A percentile compares a stretch with the other conserved stretches of the same genome.
Conservation (phyloP, 495 filamentous ascomycete species). For the Durotheca rogersii region DNA sequence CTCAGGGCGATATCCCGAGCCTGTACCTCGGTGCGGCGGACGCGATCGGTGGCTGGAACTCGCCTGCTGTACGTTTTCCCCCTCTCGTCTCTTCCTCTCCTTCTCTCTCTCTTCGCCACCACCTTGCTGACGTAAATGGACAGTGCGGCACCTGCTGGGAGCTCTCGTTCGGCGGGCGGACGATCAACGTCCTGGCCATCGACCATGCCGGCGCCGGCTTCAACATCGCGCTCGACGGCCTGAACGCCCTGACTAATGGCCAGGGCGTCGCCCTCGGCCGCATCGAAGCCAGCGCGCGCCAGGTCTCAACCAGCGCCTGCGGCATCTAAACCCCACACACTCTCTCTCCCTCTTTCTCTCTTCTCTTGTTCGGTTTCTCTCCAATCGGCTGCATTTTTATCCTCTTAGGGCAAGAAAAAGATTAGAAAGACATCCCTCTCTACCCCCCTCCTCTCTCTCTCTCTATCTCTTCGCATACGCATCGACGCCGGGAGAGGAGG, state of each 20-base stretch:
- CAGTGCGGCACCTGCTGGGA: slow-evolving; percentile 71
- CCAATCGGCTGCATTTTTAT: too few relatives aligned
- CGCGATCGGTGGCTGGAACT: slow-evolving; percentile 61
- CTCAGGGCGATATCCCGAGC: slow-evolving; percentile 53
- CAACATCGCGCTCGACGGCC: slow-evolving; percentile 63
- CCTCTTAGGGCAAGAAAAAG: too few relatives aligned
- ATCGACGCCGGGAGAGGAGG: too few relatives aligned
- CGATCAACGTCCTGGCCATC: slow-evolving; percentile 66
- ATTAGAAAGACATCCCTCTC: too few relatives aligned
- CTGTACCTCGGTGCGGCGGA: slow-evolving; percentile 63
- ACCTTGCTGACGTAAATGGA: background rate
- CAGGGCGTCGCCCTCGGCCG: slow-evolving; percentile 28
- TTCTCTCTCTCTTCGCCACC: background rate
- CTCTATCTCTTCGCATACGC: too few relatives aligned
- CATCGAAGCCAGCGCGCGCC: slow-evolving; percentile 41
- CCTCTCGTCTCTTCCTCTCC: background rate
- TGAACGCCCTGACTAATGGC: slow-evolving; percentile 64
- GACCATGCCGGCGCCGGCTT: slow-evolving; percentile 62
- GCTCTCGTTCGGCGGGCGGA: slow-evolving; percentile 58
- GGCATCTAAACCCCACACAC: too few relatives aligned
- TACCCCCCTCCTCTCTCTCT: background rate
- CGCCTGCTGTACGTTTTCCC: slow-evolving; percentile 29
- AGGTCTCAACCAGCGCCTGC: slow-evolving; percentile 46
- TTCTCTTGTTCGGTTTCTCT: too few relatives aligned
- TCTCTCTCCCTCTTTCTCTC: background rate